A percentile compares a stretch with the other conserved stretches of the same genome.
Evolutionary conservation across 139 green algal species (phyloP).

Genomic region (Gonium pectorale): DNA sequence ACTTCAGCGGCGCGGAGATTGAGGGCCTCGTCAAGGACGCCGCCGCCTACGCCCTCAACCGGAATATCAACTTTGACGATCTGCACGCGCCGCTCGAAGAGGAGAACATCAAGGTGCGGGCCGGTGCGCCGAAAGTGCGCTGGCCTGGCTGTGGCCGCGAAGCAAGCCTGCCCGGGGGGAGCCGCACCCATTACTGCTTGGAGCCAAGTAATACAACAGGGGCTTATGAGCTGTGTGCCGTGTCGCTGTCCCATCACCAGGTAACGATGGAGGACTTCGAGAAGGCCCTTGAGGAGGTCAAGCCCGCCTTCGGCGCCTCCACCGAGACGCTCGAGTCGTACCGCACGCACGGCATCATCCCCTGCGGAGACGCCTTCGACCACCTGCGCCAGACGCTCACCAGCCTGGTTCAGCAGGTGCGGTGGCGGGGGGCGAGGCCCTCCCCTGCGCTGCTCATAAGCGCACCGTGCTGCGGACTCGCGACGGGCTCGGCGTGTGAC

Average conservation of each 20-base stretch:
- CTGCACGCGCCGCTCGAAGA: conserved; percentile 93
- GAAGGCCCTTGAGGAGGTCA: conserved; percentile 91
- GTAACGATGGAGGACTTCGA: conserved; percentile 93
- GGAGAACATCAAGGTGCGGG: conserved; percentile 92
- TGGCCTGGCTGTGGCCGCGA: no score
- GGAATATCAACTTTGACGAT: conserved; percentile 93
- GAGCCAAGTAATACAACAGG: no score
- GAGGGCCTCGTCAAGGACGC: conserved; percentile 97
- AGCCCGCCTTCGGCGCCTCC: conserved; percentile 94
- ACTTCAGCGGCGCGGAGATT: conserved; percentile 96
- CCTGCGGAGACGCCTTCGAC: conserved; percentile 80
- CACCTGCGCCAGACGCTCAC: conserved; percentile 79
- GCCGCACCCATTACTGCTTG: no score
- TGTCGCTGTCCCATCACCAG: no score
- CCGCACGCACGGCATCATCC: conserved; percentile 92
- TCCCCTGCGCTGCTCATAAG: no score
- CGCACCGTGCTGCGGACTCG: no score
- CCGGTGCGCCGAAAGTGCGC: no score
- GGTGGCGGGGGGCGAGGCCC: neutral
- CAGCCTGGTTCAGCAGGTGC: conserved; percentile 64
- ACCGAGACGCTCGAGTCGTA: conserved; percentile 88
- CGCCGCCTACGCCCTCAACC: conserved; percentile 92
- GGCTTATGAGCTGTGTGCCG: no score
- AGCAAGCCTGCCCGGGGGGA: no score
- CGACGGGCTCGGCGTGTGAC: no score